Conservation (phyloP, 805 yeast species). For the Wickerhamomyces rabaulensis region DNA sequence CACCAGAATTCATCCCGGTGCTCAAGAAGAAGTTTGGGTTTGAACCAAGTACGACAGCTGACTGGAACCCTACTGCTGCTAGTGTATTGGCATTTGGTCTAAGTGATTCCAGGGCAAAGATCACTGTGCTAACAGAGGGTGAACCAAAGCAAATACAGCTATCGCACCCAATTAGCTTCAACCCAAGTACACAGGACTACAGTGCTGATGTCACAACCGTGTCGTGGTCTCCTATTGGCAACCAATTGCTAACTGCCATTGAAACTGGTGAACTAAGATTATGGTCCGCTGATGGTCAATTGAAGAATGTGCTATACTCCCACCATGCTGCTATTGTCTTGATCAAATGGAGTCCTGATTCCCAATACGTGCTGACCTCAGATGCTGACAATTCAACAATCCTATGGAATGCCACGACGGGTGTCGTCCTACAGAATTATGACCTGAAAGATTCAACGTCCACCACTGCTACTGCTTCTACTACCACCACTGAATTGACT, state of each 20-base stretch:
- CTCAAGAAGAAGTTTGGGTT: slow-evolving; percentile 34
- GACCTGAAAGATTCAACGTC: slow-evolving; percentile 30
- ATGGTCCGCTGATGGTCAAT: slow-evolving; percentile 72
- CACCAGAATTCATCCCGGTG: slow-evolving; percentile 28
- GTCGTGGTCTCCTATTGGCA: slow-evolving; percentile 67
- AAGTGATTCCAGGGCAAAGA: slow-evolving; percentile 40
- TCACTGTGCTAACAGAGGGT: slow-evolving; percentile 31
- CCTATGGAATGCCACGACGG: slow-evolving; percentile 63
- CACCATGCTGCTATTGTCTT: slow-evolving; percentile 52
- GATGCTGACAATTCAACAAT: slow-evolving; percentile 51
- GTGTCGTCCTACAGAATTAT: slow-evolving; percentile 42
- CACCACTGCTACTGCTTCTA: slow-evolving; percentile 14
- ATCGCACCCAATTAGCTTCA: slow-evolving; percentile 30
- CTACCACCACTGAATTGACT: slow-evolving; percentile 12
- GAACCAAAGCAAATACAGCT: slow-evolving; percentile 13
- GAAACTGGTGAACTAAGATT: slow-evolving; percentile 69
- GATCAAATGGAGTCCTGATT: slow-evolving; percentile 56
- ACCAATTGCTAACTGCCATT: slow-evolving; percentile 55
- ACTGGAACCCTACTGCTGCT: slow-evolving; percentile 52
- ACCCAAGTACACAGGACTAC: slow-evolving; percentile 3
- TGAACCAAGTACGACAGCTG: slow-evolving; percentile 39
- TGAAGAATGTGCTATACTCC: slow-evolving; percentile 48
- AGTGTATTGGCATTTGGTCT: slow-evolving; percentile 51
- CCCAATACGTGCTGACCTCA: slow-evolving; percentile 49
- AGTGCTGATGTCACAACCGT: slow-evolving; percentile 28